Conservation (phyloP, 768 basidiomycete species). For the Boletus subcaerulescens region DNA sequence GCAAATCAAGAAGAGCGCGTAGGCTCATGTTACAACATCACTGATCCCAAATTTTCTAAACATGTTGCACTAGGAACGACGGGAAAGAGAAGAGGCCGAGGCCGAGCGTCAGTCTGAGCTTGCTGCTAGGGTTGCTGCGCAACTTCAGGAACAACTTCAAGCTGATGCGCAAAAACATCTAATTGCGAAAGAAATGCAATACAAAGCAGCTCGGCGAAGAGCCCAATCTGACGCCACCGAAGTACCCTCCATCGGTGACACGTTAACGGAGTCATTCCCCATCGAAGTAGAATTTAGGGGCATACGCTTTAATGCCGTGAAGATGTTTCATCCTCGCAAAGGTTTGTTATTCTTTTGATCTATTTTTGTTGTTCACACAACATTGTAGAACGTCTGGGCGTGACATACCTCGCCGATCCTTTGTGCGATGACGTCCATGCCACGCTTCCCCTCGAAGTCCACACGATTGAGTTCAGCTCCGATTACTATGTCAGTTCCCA, state of each 20-base stretch:
- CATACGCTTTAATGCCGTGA: conserved; percentile 60
- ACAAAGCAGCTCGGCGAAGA: conserved; percentile 52
- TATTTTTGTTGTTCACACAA: neutral
- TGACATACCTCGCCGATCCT: conserved; percentile 71
- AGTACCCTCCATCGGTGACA: conserved; percentile 48
- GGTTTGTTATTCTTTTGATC: conserved; percentile 39
- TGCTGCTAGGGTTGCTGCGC: conserved; percentile 51
- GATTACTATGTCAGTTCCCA: conserved; percentile 66
- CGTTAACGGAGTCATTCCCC: conserved; percentile 60
- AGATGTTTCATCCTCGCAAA: conserved; percentile 67
- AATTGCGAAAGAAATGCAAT: conserved; percentile 44
- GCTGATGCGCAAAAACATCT: conserved; percentile 59
- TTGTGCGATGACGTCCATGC: conserved; percentile 61
- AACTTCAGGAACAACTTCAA: conserved; percentile 63
- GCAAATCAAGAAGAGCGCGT: conserved; percentile 70
- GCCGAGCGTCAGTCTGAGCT: conserved; percentile 49
- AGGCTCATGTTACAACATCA: conserved; percentile 14
- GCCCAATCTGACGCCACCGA: conserved; percentile 73
- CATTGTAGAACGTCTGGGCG: conserved; percentile 58
- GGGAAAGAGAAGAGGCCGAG: conserved; percentile 54
- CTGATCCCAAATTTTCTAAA: neutral
- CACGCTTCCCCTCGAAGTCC: conserved; percentile 65
- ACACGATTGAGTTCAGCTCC: conserved; percentile 62
- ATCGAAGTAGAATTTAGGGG: conserved; percentile 56
- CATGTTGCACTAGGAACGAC: conserved; percentile 41